phyloP scores from a whole-genome alignment of 1,284 basidiomycete species.

The Ustilago nuda region DNA sequence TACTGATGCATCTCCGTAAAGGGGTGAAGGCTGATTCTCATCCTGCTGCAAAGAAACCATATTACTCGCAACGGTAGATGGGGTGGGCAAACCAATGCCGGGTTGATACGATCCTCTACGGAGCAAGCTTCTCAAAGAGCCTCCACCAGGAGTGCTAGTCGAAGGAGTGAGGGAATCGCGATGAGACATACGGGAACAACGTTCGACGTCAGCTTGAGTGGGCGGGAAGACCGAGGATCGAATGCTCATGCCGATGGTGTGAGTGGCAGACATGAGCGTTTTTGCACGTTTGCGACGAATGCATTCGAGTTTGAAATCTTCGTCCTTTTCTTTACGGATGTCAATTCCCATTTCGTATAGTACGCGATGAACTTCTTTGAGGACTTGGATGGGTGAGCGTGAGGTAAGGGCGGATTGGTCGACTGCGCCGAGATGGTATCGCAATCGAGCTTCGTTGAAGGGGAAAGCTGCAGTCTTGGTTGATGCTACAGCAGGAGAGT shows the following conservation, averaged over 20 bases:
- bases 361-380: conserved; percentile 83
- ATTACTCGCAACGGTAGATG: conserved; percentile 22
- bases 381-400: conserved; percentile 83
- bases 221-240: conserved; percentile 63
- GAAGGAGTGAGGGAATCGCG: conserved; percentile 36
- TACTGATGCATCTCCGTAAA: conserved; percentile 61
- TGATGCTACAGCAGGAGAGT: background rate
- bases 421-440: conserved; percentile 90
- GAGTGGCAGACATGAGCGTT: conserved; percentile 61
- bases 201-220: conserved; percentile 61
- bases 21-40: conserved; percentile 54
- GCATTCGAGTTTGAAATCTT: conserved; percentile 72
- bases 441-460: conserved; percentile 75
- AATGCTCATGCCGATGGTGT: conserved; percentile 60
- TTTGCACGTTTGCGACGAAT: conserved; percentile 62
- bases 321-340: conserved; percentile 82
- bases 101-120: conserved; percentile 50
- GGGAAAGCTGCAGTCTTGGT: conserved; percentile 18
- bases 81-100: conserved; percentile 13
- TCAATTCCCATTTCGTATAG: conserved; percentile 91
- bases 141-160: conserved; percentile 37
- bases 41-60: conserved; percentile 28
- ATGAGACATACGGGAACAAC: conserved; percentile 44
- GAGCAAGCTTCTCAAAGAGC: conserved; percentile 58
- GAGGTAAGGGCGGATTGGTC: conserved; percentile 92